Evolutionary conservation across 495 filamentous ascomycete genomes (phyloP).

Genomic region (Niebla homalea): DNA sequence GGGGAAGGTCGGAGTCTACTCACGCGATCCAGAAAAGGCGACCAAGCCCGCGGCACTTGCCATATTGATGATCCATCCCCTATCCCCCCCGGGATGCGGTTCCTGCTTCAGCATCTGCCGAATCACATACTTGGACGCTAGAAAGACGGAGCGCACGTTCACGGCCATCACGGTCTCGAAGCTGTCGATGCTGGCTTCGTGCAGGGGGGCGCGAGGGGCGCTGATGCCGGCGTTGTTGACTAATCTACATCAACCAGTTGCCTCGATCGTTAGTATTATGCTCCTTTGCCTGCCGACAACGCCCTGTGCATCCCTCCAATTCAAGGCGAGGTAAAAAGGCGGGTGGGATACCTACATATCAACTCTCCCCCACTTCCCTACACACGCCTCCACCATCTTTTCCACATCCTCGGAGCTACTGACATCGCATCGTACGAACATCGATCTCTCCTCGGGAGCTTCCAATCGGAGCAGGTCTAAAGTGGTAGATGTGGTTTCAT

Average conservation of each 20-base stretch:
- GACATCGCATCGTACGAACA: slow-evolving; percentile 35
- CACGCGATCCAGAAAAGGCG: no score
- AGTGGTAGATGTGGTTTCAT: slow-evolving; percentile 23
- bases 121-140: slow-evolving; percentile 36
- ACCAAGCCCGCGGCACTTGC: slow-evolving; percentile 35
- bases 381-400: slow-evolving; percentile 23
- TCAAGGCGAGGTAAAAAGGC: no score
- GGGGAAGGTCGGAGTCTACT: not conserved
- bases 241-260: no score
- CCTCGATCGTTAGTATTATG: no score
- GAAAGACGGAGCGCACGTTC: slow-evolving; percentile 35
- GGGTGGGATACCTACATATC: slow-evolving; percentile 41
- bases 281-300: no score
- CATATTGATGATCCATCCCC: slow-evolving; percentile 46
- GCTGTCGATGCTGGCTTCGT: slow-evolving; percentile 24
- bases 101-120: slow-evolving; percentile 39
- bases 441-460: slow-evolving; percentile 21
- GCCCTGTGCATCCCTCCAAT: no score
- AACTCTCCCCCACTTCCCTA: slow-evolving; percentile 29
- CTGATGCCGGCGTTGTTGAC: slow-evolving; percentile 40
- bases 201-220: slow-evolving; percentile 19
- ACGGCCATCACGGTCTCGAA: slow-evolving; percentile 34
- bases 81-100: slow-evolving; percentile 24
- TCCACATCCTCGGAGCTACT: slow-evolving; percentile 25
- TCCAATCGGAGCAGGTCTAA: slow-evolving; percentile 23